Base-by-base conservation (phyloP, 768 basidiomycete species). In the Lactarius hengduanensis region DNA sequence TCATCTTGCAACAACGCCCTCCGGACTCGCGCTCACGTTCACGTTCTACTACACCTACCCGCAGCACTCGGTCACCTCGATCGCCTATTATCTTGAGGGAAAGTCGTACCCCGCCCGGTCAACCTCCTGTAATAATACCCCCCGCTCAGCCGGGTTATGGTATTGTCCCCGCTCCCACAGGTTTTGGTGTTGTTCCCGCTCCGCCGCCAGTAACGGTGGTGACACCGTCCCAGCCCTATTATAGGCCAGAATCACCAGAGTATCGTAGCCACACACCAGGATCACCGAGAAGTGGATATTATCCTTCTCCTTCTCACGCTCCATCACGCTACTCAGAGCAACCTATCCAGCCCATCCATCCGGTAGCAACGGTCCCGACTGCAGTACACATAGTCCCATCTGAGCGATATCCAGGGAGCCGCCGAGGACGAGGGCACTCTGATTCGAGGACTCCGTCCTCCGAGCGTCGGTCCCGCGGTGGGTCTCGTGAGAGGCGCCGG, bases 401-500 rank as follows among this genome's bases (percentile, higher is more conserved):
- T 8, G 20, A 2, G 18, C 61, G 57, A n/a, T 62, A 66, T 53
- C 36, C 57, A 28, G 10, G 16, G 53, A 55, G 58, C 16, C 53
- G 38, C 9, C 50, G 58, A 56, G 40, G 53, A 10, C 40, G 28
- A 28, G 10, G 43, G 32, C 55, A 63, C 40, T 32, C 65, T 8
- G 58, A 18, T 4, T 67, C 66, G 38, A 40, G 58, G 43, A 65
- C 64, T 26, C 59, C 59, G 10, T 18, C 64, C 55, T 65, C 63
- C 5, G 63, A 54, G 18, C 63, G 36, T 38, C 10, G 62, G n/a
- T 26, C 30, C 34, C 55, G 57, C 20, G 8, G 28, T 43, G 40
- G 32, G 18, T 62, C 63, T 50, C 63, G 34, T 10, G 63, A 64
- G 7, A 59, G 63, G 13, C 63, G 36, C 10, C 36, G 26, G 2